These are phyloP conservation scores for Cladorrhinum sp. DNA, from an alignment of 2,329 filamentous ascomycete species.

Conservation along the genomic window DNA sequence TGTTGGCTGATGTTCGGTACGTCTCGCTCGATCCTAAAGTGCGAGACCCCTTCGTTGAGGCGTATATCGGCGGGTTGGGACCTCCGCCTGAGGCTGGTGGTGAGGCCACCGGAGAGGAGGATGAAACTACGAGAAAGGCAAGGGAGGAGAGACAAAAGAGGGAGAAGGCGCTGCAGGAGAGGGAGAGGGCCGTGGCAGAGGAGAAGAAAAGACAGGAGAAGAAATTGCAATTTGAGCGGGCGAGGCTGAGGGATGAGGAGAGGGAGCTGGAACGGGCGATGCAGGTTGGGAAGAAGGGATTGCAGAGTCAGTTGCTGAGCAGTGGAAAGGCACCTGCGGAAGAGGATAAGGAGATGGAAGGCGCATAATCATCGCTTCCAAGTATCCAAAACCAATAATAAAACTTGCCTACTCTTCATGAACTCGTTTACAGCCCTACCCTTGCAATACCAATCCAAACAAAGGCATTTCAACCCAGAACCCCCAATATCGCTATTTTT, in stretches of 20 bases:
- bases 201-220: slow-evolving; percentile 59
- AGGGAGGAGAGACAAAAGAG: slow-evolving; percentile 53
- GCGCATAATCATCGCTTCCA: background rate
- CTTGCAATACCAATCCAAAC: too few relatives aligned
- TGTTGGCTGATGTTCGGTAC: slow-evolving; percentile 67
- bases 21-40: slow-evolving; percentile 60
- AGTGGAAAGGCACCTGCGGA: background rate
- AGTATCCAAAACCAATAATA: too few relatives aligned
- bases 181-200: slow-evolving; percentile 60
- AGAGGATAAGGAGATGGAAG: background rate
- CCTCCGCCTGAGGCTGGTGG: slow-evolving; percentile 45
- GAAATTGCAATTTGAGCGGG: slow-evolving; percentile 59
- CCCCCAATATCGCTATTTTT: background rate
- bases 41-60: slow-evolving; percentile 63
- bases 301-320: slow-evolving; percentile 55
- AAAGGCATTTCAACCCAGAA: too few relatives aligned
- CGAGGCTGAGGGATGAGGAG: slow-evolving; percentile 62
- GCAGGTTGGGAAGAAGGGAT: slow-evolving; percentile 63
- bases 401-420: too few relatives aligned
- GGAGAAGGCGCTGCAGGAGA: slow-evolving; percentile 65
- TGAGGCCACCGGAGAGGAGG: slow-evolving; percentile 44
- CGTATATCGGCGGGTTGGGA: slow-evolving; percentile 62
- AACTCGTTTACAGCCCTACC: too few relatives aligned
- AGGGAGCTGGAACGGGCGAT: slow-evolving; percentile 66
- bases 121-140: slow-evolving; percentile 49